Evolutionary conservation across 2,329 filamentous ascomycete genomes (phyloP), one percentile per base, ranked within the genome.

Genomic region (Xylariomycetidae sp.): DNA sequence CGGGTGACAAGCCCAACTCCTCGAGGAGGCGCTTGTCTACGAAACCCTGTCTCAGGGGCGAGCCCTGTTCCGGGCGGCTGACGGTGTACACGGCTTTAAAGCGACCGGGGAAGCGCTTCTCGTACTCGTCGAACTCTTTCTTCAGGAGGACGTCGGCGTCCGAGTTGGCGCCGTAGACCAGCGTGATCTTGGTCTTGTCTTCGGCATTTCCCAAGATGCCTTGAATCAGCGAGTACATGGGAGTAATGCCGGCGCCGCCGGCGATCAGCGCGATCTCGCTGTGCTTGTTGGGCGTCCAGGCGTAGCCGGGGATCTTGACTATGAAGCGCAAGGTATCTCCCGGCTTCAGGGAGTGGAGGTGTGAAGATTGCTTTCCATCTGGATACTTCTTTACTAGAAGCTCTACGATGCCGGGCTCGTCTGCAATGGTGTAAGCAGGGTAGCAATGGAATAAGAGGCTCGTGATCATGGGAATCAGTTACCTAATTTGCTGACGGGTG

Each of bases 161-260:
- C 0, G 67, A 71, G 42, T 85, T 83, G 38, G 77, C 78, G 20
- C 80, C 82, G 48, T 78, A 83, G 0, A 87, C 62, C 1, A 87
- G 66, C 0, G 74, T 77, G 27, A 86, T 65, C 33, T 67, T 68
- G 2, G 82, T 86, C 38, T 62, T 64, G 45, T 86, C 82, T 1
- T 66, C 57, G 0, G 77, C 69, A 48, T 85, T 74, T 27, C 62
- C 56, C n/a, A 83, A 61, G 36, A 84, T 80, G 3, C 75, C 75
- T 30, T 68, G 72, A 2, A 73, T 65, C 2, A 85, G 69, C 52
- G 83, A 78, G 52, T 76, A 85, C 44, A 82, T 70, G 0, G 83
- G 82, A 1, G 82, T 86, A 43, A 88, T 84, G 13, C 83, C 83
- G 0, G 80, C 80, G 10, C 83, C 82, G 27, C 83, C 82, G 1